Evolutionary conservation across 345 rosid genomes (phyloP), one percentile per base, ranked within the genome.

Genomic region (Bruguiera sexangula): DNA sequence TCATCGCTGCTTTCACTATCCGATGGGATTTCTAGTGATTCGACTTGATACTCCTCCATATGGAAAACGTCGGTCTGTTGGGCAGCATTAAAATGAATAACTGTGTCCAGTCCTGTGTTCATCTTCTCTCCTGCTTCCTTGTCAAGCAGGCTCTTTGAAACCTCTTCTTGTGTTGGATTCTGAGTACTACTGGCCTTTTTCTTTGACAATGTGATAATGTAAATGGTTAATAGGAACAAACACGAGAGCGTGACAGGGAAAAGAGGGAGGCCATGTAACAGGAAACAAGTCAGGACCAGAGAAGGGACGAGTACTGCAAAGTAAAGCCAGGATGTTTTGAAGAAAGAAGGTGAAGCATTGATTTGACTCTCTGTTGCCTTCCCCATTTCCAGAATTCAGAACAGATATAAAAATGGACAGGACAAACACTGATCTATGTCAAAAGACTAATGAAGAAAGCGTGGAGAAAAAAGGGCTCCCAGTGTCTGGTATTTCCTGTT

Each of bases 151-250:
- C 36, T 60, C 59, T 50, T 22, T 19, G 66, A 76, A 31, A 62
- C 24, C 65, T 68, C 78, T 34, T 72, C 51, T 36, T 66, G 61
- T n/a, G 58, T 53, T 59, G 67, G 58, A 55, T 65, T 69, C 29
- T 62, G 58, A 64, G 11, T 67, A 1, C n/a, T 26, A 27, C 27
- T n/a, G 16, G 19, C 75, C 60, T 60, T 79, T 58, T 68, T 77
- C 68, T 71, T 82, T 63, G 79, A 70, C 58, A 76, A 43, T 26
- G 16, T 61, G 50, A 69, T 26, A 11, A 75, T 60, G 71, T 80
- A 67, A 75, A 77, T 43, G 24, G 86, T 74, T 24, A 82, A 78
- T 20, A 82, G 69, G 75, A 76, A 54, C 82, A 85, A 39, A 82
- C 83, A 54, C 66, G 84, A 61, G 29, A 72, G 15, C 48, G 85